Base-by-base conservation (phyloP, 1,284 basidiomycete genomes). In the Bondarzewia mesenterica region DNA sequence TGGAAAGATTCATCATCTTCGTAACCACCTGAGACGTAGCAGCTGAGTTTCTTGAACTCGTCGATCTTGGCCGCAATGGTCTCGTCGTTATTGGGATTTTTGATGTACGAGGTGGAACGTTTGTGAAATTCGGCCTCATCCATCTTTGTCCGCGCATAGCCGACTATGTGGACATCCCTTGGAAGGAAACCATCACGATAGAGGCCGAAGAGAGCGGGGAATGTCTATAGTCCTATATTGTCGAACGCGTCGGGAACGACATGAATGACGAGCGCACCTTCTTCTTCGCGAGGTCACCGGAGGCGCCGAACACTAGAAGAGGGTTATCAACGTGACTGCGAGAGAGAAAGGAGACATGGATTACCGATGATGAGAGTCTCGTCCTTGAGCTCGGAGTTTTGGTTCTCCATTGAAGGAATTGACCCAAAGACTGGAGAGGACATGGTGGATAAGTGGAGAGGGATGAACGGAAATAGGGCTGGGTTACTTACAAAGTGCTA, bases 251-350 rank as follows among this genome's bases (percentile, higher is more conserved):
- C 43, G n/a, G 2, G 27, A 15, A 23, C 20, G 26, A 47, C 27
- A 35, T 12, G 32, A 27, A n/a, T 44, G 42, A 39, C 20, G 50
- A n/a, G 36, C 68, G 44, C 45, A 89, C 93, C 81, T 99, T 99
- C 77, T 99, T 99, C 86, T 97, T 97, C 52, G 95, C 96, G 45
- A 99, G 77, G 75, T 99, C 95, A 46, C 95, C 95, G 51, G 92
- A 96, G 20, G 95, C 95, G 52, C 96, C 96, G 52, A 96, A 82
- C 49, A 99, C 95, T 93, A 60, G 27, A 44, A 45, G 47, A 20
- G 16, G 42, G 32, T 50, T 15, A 44, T 46, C 50, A 60, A 44
- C 47, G 60, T 54, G 50, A 48, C 50, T 44, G 55, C 48, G 29
- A 21, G 20, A 22, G 36, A 16, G 27, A 26, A 23, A 39, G 38